A percentile compares a stretch with the other conserved stretches of the same genome.
These are phyloP conservation scores for Diaporthe citri DNA, from an alignment of 2,329 filamentous ascomycete species.

Conservation along the genomic window DNA sequence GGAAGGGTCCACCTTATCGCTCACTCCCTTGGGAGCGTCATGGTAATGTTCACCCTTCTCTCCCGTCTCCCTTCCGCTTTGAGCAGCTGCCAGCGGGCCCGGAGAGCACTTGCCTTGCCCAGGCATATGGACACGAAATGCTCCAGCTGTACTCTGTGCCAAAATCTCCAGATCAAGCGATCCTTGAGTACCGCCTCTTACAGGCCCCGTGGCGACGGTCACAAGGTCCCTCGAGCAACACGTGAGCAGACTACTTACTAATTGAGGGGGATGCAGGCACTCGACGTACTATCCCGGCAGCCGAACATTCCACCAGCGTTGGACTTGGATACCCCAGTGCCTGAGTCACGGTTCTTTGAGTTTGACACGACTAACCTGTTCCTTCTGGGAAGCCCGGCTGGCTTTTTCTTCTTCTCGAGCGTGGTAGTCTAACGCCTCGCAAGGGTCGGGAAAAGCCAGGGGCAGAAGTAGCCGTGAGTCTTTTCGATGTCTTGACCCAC, in stretches of 20 bases:
- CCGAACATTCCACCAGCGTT: constrained; percentile 76
- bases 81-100: background rate
- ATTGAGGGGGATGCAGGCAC: constrained; percentile 57
- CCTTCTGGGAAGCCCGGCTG: constrained; percentile 88
- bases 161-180: background rate
- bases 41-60: constrained; percentile 58
- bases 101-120: background rate
- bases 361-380: constrained; percentile 94
- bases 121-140: background rate
- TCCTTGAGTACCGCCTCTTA: too few species aligned
- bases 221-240: background rate
- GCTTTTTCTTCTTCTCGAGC: constrained; percentile 94
- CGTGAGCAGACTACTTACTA: background rate
- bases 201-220: background rate
- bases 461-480: constrained; percentile 65
- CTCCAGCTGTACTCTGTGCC: background rate
- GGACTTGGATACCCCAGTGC: constrained; percentile 55
- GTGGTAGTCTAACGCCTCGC: constrained; percentile 78
- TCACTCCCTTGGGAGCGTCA: constrained; percentile 93
- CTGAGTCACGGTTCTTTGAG: constrained; percentile 77
- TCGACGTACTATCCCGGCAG: constrained; percentile 91
- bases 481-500: background rate
- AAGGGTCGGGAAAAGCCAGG: constrained; percentile 82
- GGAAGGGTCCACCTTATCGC: constrained; percentile 93
- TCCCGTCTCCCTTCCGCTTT: background rate